Conservation (phyloP, 257 asterid genomes). For the Solanum acaule region DNA sequence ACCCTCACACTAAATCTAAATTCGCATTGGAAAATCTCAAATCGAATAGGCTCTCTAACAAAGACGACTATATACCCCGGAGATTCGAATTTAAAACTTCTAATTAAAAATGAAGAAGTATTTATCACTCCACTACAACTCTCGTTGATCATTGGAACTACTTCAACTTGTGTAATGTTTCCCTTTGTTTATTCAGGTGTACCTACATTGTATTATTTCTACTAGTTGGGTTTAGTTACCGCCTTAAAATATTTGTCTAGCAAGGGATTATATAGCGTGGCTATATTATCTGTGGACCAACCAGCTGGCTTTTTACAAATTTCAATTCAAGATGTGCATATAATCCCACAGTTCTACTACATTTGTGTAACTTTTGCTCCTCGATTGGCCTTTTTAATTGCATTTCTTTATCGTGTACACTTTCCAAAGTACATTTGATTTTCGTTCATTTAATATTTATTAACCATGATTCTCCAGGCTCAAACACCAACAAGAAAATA, state of each 20-base stretch:
- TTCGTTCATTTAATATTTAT: not conserved
- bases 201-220: not conserved
- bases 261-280: not conserved
- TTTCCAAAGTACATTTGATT: not conserved
- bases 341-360: not conserved
- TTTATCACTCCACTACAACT: too few relatives aligned
- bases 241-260: not conserved
- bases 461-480: not conserved
- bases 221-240: not conserved
- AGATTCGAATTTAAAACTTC: too few relatives aligned
- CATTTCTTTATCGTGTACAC: not conserved
- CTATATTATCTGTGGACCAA: not conserved
- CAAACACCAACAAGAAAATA: not conserved
- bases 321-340: not conserved
- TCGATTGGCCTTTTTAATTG: not conserved
- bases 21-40: too few relatives aligned
- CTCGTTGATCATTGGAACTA: not conserved
- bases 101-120: too few relatives aligned
- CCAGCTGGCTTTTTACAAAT: not conserved
- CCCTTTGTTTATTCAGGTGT: not conserved
- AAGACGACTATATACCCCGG: too few relatives aligned
- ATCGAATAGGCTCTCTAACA: too few relatives aligned
- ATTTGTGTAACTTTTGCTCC: not conserved
- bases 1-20: not conserved
- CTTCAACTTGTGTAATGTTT: not conserved